Percentiles rank a stretch among this genome's conserved stretches.
These are phyloP conservation scores for Sedum album DNA, from an alignment of 164 flowering plant species.

Conservation along the genomic window DNA sequence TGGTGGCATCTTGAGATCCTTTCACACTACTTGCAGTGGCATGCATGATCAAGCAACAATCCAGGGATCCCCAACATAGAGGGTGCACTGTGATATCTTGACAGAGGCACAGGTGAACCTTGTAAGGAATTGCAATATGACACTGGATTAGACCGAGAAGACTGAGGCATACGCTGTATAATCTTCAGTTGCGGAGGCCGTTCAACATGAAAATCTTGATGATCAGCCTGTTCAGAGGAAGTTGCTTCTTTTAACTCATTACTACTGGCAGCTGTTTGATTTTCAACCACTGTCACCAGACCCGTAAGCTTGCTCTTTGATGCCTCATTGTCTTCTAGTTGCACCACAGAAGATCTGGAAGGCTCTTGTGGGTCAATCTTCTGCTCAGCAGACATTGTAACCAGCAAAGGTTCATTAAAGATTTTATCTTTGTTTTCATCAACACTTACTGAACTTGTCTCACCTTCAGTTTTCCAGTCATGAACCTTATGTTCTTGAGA, in stretches of 20 bases:
- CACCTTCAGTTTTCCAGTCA: slow-evolving; percentile 28
- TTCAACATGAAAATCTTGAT: slow-evolving; percentile 32
- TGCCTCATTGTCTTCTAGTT: neutral
- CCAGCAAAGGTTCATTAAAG: neutral
- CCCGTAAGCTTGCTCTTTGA: slow-evolving; percentile 10
- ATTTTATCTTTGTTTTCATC: neutral
- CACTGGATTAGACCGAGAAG: slow-evolving; percentile 37
- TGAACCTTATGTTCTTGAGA: slow-evolving; percentile 33
- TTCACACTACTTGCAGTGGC: slow-evolving; percentile 18
- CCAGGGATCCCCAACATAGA: slow-evolving; percentile 72
- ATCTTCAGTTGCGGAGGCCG: slow-evolving; percentile 45
- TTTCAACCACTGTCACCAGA: slow-evolving; percentile 7
- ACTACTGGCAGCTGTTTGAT: slow-evolving; percentile 10
- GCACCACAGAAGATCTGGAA: neutral
- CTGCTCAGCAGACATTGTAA: neutral
- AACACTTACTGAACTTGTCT: neutral
- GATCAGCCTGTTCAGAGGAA: slow-evolving; percentile 21
- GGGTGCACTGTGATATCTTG: slow-evolving; percentile 65
- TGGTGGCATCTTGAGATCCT: slow-evolving; percentile 11
- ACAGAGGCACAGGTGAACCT: slow-evolving; percentile 46
- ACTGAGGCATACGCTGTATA: slow-evolving; percentile 32
- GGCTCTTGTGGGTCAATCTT: neutral
- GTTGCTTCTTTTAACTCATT: slow-evolving; percentile 16
- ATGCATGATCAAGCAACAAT: slow-evolving; percentile 59
- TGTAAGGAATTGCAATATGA: slow-evolving; percentile 41